Evolutionary conservation across 2,329 filamentous ascomycete species (phyloP).

Genomic region (Arthroderma uncinatum): DNA sequence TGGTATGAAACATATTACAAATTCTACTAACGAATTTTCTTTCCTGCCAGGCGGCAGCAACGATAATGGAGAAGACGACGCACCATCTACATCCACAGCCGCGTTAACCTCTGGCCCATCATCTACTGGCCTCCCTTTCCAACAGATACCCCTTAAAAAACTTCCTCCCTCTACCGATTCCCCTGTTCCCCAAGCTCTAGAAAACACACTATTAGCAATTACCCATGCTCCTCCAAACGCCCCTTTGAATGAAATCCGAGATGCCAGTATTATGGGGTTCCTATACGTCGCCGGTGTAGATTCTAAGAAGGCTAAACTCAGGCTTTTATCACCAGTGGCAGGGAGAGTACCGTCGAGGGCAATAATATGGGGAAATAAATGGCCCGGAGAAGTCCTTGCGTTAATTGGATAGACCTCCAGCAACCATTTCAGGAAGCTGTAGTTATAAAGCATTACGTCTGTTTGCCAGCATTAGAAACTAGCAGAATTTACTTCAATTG

Average conservation of each 20-base stretch:
- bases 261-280: conserved; percentile 80
- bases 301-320: conserved; percentile 66
- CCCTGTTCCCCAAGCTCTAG: conserved; percentile 48
- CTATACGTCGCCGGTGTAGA: conserved; percentile 89
- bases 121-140: conserved; percentile 17
- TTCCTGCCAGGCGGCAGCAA: conserved; percentile 27
- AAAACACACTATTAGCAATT: conserved; percentile 74
- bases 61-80: conserved; percentile 18
- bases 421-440: not conserved
- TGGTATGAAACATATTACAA: conserved; percentile 27
- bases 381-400: conserved; percentile 76
- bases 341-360: conserved; percentile 69
- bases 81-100: conserved; percentile 16
- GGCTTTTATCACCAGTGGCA: conserved; percentile 71
- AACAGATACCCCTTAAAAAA: conserved; percentile 42
- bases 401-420: conserved; percentile 45
- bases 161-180: conserved; percentile 41
- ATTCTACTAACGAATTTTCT: conserved; percentile 23
- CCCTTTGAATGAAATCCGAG: conserved; percentile 58
- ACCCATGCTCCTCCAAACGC: conserved; percentile 65
- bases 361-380: conserved; percentile 64
- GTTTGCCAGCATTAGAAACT: not conserved
- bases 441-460: not conserved
- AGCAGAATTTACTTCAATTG: not conserved
- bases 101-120: conserved; percentile 16